Evolutionary conservation across 1,284 basidiomycete genomes (phyloP).

Genomic region (Kwoniella shivajii): DNA sequence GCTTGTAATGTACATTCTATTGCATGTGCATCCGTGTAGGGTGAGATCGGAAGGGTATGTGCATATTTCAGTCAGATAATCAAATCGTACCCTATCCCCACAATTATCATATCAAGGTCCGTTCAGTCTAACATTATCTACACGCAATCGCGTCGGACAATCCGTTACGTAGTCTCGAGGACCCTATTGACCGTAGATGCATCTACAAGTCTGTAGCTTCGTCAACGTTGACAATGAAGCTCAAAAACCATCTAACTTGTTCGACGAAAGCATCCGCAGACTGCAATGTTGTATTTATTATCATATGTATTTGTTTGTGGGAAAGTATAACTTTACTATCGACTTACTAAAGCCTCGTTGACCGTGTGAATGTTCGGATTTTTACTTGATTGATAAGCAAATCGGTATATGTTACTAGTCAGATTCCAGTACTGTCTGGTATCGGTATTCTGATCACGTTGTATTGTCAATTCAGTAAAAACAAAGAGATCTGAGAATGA

Average conservation of each 20-base stretch:
- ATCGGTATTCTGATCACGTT: constrained; percentile 39
- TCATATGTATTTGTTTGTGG: no score
- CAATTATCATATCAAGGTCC: no score
- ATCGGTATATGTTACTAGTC: constrained; percentile 49
- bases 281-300: no score
- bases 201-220: constrained; percentile 36
- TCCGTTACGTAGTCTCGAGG: neutral
- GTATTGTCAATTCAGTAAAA: neutral
- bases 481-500: neutral
- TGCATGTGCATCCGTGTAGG: no score
- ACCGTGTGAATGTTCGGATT: constrained; percentile 40
- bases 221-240: constrained; percentile 47
- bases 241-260: constrained; percentile 46
- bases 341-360: constrained; percentile 39
- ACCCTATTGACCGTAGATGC: neutral
- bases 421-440: constrained; percentile 51
- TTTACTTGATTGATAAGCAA: constrained; percentile 30
- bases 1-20: no score
- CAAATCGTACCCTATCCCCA: no score
- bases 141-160: no score
- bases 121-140: no score
- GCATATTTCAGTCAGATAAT: no score
- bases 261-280: constrained; percentile 40
- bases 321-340: no score
- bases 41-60: no score